Conservation (phyloP, 2,329 filamentous ascomycete genomes). For the Lizonia empirigonia region DNA sequence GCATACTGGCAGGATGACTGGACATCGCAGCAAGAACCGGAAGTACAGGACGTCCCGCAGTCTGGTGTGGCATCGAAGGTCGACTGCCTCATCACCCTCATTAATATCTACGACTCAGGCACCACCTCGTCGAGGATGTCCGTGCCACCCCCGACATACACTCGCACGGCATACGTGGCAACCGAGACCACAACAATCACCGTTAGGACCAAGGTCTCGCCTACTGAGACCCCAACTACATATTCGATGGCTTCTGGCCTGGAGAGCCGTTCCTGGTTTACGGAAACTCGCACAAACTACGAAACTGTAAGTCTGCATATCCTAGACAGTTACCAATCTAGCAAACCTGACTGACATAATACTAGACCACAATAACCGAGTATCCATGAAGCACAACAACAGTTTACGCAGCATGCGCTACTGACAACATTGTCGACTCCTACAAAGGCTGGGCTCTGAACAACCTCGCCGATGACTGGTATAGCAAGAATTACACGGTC, state of each 20-base stretch:
- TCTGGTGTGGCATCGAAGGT: conserved; percentile 3
- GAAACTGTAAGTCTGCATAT: conserved; percentile 1
- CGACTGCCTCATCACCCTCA: conserved; percentile 10
- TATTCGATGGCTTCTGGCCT: conserved; percentile 7
- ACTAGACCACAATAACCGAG: conserved; percentile 9
- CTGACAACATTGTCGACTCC: conserved; percentile 8
- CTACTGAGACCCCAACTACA: conserved; percentile 10
- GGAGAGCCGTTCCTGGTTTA: conserved; percentile 3
- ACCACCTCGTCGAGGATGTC: conserved; percentile 10
- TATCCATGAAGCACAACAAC: conserved; percentile 7
- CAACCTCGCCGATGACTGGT: conserved; percentile 9
- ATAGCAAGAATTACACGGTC: conserved; percentile 14
- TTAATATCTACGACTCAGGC: conserved; percentile 10
- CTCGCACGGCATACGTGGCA: conserved; percentile 7
- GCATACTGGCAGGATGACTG: conserved; percentile 7
- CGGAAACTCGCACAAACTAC: conserved; percentile 6
- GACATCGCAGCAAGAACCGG: background rate
- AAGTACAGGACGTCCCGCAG: background rate
- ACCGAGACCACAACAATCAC: conserved; percentile 12
- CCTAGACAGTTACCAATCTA: too few species aligned
- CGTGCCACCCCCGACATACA: conserved; percentile 11
- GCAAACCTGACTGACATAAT: background rate
- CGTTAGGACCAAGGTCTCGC: conserved; percentile 5
- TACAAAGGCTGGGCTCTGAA: conserved; percentile 3
- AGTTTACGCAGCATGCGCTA: conserved; percentile 11